Conservation (phyloP, 1,284 basidiomycete genomes). For the Malassezia obtusa region DNA sequence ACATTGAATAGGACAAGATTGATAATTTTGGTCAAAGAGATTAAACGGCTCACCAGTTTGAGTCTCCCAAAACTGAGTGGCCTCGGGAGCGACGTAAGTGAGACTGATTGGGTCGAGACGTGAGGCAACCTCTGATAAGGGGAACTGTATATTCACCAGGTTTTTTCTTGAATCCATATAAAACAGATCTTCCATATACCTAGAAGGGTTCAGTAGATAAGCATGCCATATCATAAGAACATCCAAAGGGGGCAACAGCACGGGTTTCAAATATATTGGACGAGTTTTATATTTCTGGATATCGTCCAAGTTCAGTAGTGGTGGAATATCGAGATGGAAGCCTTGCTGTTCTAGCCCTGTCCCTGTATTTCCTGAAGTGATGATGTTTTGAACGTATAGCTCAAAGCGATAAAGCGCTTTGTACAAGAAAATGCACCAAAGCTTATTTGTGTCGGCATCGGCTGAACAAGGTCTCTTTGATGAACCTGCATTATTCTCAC, state of each 20-base stretch:
- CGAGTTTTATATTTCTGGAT: not conserved
- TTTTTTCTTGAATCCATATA: not conserved
- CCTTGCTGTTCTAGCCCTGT: not conserved
- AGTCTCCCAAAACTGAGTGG: not conserved
- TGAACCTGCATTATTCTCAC: not conserved
- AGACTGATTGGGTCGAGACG: not conserved
- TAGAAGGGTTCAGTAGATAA: slow-evolving; percentile 25
- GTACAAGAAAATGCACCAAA: slow-evolving; percentile 6
- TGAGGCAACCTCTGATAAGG: not conserved
- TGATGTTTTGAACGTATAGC: slow-evolving; percentile 21
- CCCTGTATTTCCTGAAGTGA: slow-evolving; percentile 2
- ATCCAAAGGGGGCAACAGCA: slow-evolving; percentile 28
- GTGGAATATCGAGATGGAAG: not conserved
- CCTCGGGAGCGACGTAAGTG: not conserved
- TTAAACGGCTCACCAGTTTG: not conserved
- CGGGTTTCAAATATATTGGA: not conserved
- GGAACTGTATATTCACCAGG: not conserved
- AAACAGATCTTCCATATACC: slow-evolving; percentile 18
- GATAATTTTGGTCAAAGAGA: not conserved
- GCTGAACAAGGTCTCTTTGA: not conserved
- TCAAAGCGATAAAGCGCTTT: slow-evolving; percentile 29
- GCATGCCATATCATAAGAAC: slow-evolving; percentile 31
- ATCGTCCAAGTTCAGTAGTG: not conserved
- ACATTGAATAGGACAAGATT: not conserved
- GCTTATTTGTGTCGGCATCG: no score